Evolutionary conservation across 1,284 basidiomycete species (phyloP).

Genomic region (Ceratobasidium sp.): DNA sequence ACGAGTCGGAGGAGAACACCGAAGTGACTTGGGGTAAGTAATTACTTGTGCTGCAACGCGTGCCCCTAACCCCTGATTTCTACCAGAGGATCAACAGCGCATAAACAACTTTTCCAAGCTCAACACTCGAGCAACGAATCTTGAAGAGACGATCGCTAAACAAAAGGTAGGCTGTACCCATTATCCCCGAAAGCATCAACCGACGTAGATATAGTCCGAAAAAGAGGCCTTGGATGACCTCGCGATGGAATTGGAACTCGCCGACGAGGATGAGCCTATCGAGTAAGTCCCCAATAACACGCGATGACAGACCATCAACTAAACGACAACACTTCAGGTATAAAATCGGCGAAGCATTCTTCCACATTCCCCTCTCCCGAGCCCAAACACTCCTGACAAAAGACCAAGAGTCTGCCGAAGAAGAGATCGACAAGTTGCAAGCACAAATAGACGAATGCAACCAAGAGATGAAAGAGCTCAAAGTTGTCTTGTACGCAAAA

Average conservation of each 20-base stretch:
- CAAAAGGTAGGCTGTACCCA: slow-evolving; percentile 70
- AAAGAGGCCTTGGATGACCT: slow-evolving; percentile 95
- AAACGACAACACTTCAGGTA: too few relatives aligned
- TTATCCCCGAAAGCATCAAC: slow-evolving; percentile 3
- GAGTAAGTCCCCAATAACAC: slow-evolving; percentile 64
- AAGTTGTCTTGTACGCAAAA: slow-evolving; percentile 89
- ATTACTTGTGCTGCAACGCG: neutral
- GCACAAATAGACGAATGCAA: slow-evolving; percentile 79
- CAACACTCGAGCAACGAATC: slow-evolving; percentile 80
- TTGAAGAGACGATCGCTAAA: slow-evolving; percentile 78
- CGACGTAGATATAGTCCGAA: slow-evolving; percentile 73
- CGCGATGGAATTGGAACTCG: slow-evolving; percentile 87
- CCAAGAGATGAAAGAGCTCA: slow-evolving; percentile 89
- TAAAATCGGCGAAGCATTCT: slow-evolving; percentile 90
- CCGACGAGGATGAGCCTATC: slow-evolving; percentile 84
- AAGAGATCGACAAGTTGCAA: slow-evolving; percentile 70
- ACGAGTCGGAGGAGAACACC: slow-evolving; percentile 81
- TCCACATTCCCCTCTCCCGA: slow-evolving; percentile 78
- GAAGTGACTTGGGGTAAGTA: slow-evolving; percentile 92
- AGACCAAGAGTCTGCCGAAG: slow-evolving; percentile 74
- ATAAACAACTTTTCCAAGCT: slow-evolving; percentile 96
- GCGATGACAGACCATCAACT: too few relatives aligned
- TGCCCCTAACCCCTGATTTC: slow-evolving; percentile 44
- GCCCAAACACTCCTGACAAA: slow-evolving; percentile 82
- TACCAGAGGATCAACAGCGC: slow-evolving; percentile 88